Base-by-base conservation (phyloP, 495 filamentous ascomycete genomes). In the Polyplosphaeria fusca region DNA sequence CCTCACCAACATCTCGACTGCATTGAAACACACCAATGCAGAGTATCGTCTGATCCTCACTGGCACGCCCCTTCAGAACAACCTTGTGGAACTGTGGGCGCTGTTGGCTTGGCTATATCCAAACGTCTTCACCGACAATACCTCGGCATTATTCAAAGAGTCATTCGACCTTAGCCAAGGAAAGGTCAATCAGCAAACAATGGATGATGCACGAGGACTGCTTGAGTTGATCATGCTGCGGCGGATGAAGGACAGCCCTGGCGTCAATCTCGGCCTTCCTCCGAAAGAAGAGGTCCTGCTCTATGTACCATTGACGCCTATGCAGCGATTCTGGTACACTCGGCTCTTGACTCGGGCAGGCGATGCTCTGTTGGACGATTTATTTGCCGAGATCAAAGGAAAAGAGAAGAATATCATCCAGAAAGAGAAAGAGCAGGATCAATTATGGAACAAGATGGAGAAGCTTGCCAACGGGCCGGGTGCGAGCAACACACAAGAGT, bases 21-120 rank as follows among this genome's bases (percentile, higher is more conserved):
- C 77, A 1, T 60, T 86, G 1, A 76, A 78, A 49, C 73, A 71
- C 5, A 19, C 86, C 4, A 72, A 72, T 3, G 76, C 82, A 0
- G 79, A 85, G 44, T 79, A 77, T 57, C 76, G 83, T 14, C 66
- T 87, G 4, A 78, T 87, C 13, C 70, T 87, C 1, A 86, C 82
- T 0, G 84, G 72, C 0, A 87, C 84, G 7, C 84, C 84, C 0
- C 69, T 87, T 4, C 84, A 87, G 47, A 87, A 86, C 52, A 80
- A 87, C 51, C 68, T 86, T 0, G 67, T 68, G 0, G 83, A 86
- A 58, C 66, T 85, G 28, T 86, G 83, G 83, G 77, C 81, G 0
- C 64, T 86, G 7, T 68, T 87, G 0, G 77, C 82, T 47, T 87
- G 80, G 80, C 67, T 87, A 0, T 83, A 79, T 46, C 82, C 82